Base-by-base conservation (phyloP, 495 filamentous ascomycete genomes). In the Lophiotrema nucula region DNA sequence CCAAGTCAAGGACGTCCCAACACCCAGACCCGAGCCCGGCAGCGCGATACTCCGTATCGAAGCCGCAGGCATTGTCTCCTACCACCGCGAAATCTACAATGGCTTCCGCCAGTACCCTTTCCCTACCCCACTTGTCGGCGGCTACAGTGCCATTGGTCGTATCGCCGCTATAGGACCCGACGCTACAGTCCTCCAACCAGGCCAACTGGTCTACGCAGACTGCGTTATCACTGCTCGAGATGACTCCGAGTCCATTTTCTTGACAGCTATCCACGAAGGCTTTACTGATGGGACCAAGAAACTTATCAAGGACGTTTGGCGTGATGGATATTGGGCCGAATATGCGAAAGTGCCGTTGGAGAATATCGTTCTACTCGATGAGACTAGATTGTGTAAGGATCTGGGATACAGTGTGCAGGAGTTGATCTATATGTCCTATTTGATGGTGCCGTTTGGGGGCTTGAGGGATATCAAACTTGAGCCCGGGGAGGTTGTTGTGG, bases 381-480 rank as follows among this genome's bases (percentile, higher is more conserved):
- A 82, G 62, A 57, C 63, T 19, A 3, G 61, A 3, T 52, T 82
- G 18, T 50, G 67, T 24, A 57, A 58, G 2, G 60, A 64, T 27
- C 50, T 76, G 31, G 73, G 75, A 13, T 76, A 75, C 53, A 63
- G 26, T 12, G 41, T 77, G 18, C 66, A 65, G 26, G 68, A 79
- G 16, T 49, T 75, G 42, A 56, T 56, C 2, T 62, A 59, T 6
- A 54, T 74, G 48, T 42, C 62, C n/a, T 53, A 43, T 11, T 62
- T 58, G 33, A 54, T 78, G 3, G 76, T 85, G 0, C 70, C 77
- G 0, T 80, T 73, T 53, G 82, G 79, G 16, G 82, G 82, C 0
- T 62, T 85, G 11, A 60, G 66, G 1, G 76, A 75, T n/a, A 73
- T 81, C 21, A 67, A 73, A n/a, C 44, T 86, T 5, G 69, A 76